A percentile compares a stretch with the other conserved stretches of the same genome.
phyloP scores from a whole-genome alignment of 805 yeast species.

The Teunomyces cretensis region DNA sequence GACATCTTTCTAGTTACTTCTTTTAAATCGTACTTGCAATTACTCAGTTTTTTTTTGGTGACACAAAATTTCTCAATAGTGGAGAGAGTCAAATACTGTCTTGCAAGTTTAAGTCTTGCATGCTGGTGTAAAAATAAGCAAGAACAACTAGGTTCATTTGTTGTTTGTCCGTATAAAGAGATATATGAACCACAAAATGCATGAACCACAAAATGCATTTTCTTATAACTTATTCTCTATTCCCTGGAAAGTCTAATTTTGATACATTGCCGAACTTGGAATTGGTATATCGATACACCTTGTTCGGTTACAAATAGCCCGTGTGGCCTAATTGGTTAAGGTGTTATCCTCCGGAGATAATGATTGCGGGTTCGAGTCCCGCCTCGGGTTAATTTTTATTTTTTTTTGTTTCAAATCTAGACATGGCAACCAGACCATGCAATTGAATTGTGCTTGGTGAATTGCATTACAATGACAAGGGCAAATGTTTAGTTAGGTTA shows the following conservation, averaged over 20 bases:
- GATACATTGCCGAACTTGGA: no score
- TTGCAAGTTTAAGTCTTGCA: neutral
- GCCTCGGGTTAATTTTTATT: constrained; percentile 51
- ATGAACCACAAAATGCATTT: no score
- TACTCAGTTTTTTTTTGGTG: constrained; percentile 1
- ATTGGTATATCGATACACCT: neutral
- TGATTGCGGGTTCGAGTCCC: constrained; percentile 81
- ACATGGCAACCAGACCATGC: no score
- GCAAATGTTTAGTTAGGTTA: no score
- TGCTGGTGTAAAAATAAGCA: no score
- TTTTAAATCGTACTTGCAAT: neutral
- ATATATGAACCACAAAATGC: no score
- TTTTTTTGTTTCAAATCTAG: neutral
- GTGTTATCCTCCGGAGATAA: constrained; percentile 70
- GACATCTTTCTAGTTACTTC: neutral
- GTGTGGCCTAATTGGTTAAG: constrained; percentile 76
- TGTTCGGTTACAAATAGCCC: constrained; percentile 35
- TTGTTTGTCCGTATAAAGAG: no score
- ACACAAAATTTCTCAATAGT: neutral
- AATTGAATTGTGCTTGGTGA: no score
- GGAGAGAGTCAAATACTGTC: neutral
- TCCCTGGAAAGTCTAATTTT: no score
- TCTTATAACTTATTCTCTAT: no score
- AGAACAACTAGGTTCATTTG: no score
- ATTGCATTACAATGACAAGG: no score